These are phyloP conservation scores for Aspergillus asperescens DNA, from an alignment of 495 filamentous ascomycete genomes.

Conservation along the genomic window DNA sequence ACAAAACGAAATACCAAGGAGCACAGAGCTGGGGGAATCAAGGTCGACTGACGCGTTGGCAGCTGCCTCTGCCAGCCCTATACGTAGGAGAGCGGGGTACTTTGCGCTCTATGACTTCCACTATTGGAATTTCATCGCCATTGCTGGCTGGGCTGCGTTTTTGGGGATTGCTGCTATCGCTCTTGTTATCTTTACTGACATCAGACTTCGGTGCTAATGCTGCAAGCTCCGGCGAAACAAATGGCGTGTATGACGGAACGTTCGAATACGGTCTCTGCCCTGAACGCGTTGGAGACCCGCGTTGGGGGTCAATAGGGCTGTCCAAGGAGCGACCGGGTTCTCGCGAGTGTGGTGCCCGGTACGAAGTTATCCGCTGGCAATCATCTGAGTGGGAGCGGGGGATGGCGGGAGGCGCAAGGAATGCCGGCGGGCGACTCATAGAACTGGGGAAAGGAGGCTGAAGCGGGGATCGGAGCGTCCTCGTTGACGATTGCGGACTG, in stretches of 20 bases:
- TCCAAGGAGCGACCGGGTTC: slow-evolving; percentile 29
- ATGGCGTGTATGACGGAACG: slow-evolving; percentile 18
- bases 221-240: slow-evolving; percentile 15
- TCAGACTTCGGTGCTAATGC: slow-evolving; percentile 20
- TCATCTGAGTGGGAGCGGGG: slow-evolving; percentile 42
- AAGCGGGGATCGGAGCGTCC: slow-evolving; percentile 32
- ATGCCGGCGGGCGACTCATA: slow-evolving; percentile 26
- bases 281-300: slow-evolving; percentile 18
- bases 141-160: slow-evolving; percentile 20
- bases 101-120: slow-evolving; percentile 31
- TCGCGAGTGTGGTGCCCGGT: slow-evolving; percentile 30
- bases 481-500: slow-evolving; percentile 35
- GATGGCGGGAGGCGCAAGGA: slow-evolving; percentile 24
- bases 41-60: slow-evolving; percentile 25
- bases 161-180: slow-evolving; percentile 8
- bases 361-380: slow-evolving; percentile 41
- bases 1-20: slow-evolving; percentile 6
- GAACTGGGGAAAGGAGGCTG: slow-evolving; percentile 24
- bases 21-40: slow-evolving; percentile 11
- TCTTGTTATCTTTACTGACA: slow-evolving; percentile 16
- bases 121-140: slow-evolving; percentile 33
- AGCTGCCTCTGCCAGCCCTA: slow-evolving; percentile 14
- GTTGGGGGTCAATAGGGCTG: slow-evolving; percentile 30
- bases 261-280: slow-evolving; percentile 11
- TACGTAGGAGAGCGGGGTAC: slow-evolving; percentile 21